Conservation (phyloP, 164 flowering plant species). For the Vitis vinifera region DNA sequence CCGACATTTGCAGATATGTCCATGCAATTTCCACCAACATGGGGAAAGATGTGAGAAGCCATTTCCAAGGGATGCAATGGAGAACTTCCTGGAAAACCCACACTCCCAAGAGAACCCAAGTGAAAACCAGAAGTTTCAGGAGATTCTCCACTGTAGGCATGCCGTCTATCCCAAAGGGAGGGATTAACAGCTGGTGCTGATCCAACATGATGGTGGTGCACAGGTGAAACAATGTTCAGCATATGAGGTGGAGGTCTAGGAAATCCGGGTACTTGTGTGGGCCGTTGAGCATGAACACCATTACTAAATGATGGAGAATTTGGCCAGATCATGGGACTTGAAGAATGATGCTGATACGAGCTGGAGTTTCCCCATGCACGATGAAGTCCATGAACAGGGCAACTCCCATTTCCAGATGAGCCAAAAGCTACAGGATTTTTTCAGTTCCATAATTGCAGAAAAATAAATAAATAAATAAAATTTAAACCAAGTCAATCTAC, state of each 20-base stretch:
- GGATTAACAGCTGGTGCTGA: constrained; percentile 27
- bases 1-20: constrained; percentile 13
- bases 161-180: constrained; percentile 28
- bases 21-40: constrained; percentile 14
- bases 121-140: constrained; percentile 21
- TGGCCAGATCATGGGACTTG: constrained; percentile 48
- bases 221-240: constrained; percentile 15
- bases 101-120: constrained; percentile 21
- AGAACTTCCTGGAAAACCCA: constrained; percentile 17
- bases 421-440: constrained; percentile 32
- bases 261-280: constrained; percentile 42
- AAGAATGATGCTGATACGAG: constrained; percentile 40
- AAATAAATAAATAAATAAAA: neutral
- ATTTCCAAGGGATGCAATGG: constrained; percentile 11
- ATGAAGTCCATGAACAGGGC: constrained; percentile 44
- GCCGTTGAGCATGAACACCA: constrained; percentile 42
- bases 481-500: no score
- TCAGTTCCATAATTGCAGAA: neutral
- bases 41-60: constrained; percentile 14
- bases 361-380: constrained; percentile 42
- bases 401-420: constrained; percentile 47
- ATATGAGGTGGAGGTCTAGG: constrained; percentile 35
- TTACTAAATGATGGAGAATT: constrained; percentile 48
- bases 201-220: constrained; percentile 24
- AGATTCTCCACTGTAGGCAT: constrained; percentile 18